Conservation (phyloP, 2,329 filamentous ascomycete genomes). For the Juglanconis sp. region DNA sequence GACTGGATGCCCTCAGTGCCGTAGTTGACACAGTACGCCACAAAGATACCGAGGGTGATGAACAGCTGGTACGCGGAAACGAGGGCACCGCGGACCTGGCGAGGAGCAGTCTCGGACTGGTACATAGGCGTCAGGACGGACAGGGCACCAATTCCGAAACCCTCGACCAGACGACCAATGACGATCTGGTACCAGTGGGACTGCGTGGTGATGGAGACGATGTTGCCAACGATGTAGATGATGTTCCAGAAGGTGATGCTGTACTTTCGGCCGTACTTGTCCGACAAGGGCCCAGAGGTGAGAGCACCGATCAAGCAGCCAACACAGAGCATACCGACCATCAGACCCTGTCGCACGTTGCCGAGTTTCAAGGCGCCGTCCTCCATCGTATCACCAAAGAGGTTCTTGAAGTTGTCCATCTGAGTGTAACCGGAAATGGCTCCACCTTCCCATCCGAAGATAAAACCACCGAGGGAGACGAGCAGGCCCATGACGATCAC, state of each 20-base stretch:
- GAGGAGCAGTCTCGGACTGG: conserved; percentile 61
- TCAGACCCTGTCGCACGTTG: conserved; percentile 16
- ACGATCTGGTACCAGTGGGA: conserved; percentile 63
- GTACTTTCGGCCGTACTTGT: conserved; percentile 55
- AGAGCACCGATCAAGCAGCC: conserved; percentile 44
- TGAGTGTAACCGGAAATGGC: conserved; percentile 19
- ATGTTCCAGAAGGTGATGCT: conserved; percentile 51
- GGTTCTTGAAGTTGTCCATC: conserved; percentile 15
- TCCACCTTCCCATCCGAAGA: conserved; percentile 20
- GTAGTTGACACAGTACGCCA: conserved; percentile 48
- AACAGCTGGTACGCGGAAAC: conserved; percentile 31
- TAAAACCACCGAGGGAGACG: conserved; percentile 19
- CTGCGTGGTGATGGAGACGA: conserved; percentile 61
- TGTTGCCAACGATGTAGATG: conserved; percentile 61
- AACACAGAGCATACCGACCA: conserved; percentile 19
- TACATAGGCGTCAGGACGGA: conserved; percentile 66
- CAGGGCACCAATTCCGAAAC: conserved; percentile 64
- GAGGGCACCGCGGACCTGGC: conserved; percentile 46
- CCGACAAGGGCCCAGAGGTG: conserved; percentile 51
- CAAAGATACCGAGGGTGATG: conserved; percentile 26
- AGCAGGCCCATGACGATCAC: conserved; percentile 17
- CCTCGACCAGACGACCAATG: conserved; percentile 63
- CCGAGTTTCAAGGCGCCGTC: conserved; percentile 8
- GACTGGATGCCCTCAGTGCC: conserved; percentile 43
- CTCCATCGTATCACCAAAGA: conserved; percentile 9